Conservation (phyloP, 345 rosid species). For the Populus ilicifolia region DNA sequence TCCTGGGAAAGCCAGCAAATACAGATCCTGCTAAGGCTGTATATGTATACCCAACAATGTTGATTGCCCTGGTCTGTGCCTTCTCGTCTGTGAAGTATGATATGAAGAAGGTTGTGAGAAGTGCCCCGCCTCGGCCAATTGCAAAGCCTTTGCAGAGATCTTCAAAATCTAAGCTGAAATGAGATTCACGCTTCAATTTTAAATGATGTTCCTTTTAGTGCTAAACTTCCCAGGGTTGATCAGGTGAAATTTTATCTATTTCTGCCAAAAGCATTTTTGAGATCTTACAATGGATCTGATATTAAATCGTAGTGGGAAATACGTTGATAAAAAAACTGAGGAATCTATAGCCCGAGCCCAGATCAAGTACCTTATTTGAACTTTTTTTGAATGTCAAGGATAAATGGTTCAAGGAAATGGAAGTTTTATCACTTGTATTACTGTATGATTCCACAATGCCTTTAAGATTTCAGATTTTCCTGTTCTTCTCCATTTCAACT, state of each 20-base stretch:
- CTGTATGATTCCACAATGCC: no score
- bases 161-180: conserved; percentile 74
- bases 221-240: neutral
- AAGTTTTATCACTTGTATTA: no score
- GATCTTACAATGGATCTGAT: neutral
- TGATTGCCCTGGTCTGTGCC: conserved; percentile 72
- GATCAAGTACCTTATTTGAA: no score
- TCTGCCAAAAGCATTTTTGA: neutral
- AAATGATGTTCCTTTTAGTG: neutral
- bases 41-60: conserved; percentile 78
- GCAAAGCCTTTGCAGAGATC: conserved; percentile 77
- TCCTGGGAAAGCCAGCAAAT: conserved; percentile 66
- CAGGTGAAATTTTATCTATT: neutral
- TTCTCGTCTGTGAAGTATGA: conserved; percentile 80
- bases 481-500: no score
- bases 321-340: neutral
- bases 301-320: neutral
- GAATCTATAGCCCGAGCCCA: neutral
- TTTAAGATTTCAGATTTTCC: no score
- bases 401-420: no score
- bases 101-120: conserved; percentile 61
- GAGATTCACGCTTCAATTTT: conserved; percentile 21
- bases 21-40: conserved; percentile 63
- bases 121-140: conserved; percentile 57
- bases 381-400: no score